Evolutionary conservation across 225 moss, liverwort and hornwort genomes (phyloP), one percentile per base, ranked within the genome.

Genomic region (Polytrichum commune): DNA sequence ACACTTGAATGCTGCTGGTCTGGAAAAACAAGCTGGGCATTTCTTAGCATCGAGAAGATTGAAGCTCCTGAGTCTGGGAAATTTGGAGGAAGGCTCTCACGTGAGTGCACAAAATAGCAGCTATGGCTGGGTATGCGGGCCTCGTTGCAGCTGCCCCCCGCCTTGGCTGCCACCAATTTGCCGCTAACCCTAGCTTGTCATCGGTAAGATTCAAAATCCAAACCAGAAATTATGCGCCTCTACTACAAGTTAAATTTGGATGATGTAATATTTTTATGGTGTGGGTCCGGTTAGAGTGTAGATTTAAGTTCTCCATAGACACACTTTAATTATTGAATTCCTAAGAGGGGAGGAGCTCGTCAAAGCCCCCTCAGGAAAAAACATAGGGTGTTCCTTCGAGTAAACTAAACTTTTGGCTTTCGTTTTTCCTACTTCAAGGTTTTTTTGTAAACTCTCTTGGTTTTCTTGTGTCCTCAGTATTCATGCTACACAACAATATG

Each of bases 111-210:
- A 19, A 60, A 66, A 29, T n/a, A 58, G 71, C 68, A 72, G 71
- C 30, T 65, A 87, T 87, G 87, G 70, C 83, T 77, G 78, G 74
- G 20, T 79, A 66, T 79, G 74, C 69, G 60, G 74, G 74, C 53
- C 76, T 76, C 60, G 64, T 78, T 70, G 77, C 74, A 78, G 81
- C 74, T 69, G 64, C 65, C 65, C 70, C 74, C 57, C 63, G 46
- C 66, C 74, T 70, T 62, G 66, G 76, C 22, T 67, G 62, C 67
- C 73, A 69, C 69, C 53, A 25, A 29, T 24, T 62, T n/a, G 79
- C 69, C 73, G 69, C 70, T 82, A 81, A 77, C 65, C 65, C 68
- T 24, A 73, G 68, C 27, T 73, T 66, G 8, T 77, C 81, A 67
- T 66, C 73, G 79, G 87, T 88, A 82, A 82, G 74, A 25, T 32